These are phyloP conservation scores for Clarireedia hainanense DNA, from an alignment of 2,329 filamentous ascomycete genomes.

Conservation along the genomic window DNA sequence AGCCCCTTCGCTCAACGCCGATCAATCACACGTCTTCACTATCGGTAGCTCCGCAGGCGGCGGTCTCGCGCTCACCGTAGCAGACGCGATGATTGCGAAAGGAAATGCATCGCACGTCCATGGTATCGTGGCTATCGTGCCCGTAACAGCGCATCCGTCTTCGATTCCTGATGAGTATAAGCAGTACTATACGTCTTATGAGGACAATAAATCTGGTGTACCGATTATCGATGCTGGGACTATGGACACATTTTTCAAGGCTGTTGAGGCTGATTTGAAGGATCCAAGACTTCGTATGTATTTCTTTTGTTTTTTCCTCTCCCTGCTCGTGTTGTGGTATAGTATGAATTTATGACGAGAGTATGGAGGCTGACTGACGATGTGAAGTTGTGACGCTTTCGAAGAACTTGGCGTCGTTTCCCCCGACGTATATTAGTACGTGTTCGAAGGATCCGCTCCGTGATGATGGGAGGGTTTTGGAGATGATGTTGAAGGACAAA, in stretches of 20 bases:
- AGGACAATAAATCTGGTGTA: constrained; percentile 14
- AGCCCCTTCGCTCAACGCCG: constrained; percentile 9
- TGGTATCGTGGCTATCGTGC: constrained; percentile 21
- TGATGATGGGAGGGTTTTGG: constrained; percentile 21
- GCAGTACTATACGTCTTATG: constrained; percentile 15
- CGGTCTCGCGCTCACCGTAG: constrained; percentile 13
- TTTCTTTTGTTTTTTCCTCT: constrained; percentile 10
- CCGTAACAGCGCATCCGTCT: constrained; percentile 17
- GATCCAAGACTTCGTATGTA: constrained; percentile 9
- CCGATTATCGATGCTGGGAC: constrained; percentile 15
- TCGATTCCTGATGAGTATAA: constrained; percentile 16
- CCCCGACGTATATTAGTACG: neutral
- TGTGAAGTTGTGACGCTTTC: neutral
- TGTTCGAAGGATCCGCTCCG: constrained; percentile 1
- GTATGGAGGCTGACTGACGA: too few species aligned
- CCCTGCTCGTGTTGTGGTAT: constrained; percentile 14
- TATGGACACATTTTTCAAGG: constrained; percentile 19
- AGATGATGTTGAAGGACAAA: constrained; percentile 22
- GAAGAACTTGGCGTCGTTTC: neutral
- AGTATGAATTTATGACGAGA: neutral
- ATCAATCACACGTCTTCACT: constrained; percentile 14
- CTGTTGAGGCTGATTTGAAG: constrained; percentile 6
- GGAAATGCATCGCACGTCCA: constrained; percentile 3
- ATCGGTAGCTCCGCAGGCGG: constrained; percentile 23
- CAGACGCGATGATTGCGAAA: neutral